These are phyloP conservation scores for Hanseniaspora occidentalis DNA, from an alignment of 805 yeast genomes.

Conservation along the genomic window DNA sequence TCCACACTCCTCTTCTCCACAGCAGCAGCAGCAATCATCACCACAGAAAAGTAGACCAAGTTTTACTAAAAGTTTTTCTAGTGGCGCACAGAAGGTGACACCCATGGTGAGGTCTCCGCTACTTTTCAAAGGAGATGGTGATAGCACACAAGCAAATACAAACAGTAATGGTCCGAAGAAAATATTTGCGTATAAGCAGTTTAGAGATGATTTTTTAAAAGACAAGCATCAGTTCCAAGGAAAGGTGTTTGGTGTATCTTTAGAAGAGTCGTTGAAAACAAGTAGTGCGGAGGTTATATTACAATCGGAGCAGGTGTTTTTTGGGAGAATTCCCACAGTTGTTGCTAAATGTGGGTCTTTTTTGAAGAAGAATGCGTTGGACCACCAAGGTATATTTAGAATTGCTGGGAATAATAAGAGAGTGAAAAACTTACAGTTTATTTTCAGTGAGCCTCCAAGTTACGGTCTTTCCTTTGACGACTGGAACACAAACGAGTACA, in stretches of 20 bases:
- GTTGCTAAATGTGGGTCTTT: conserved; percentile 93
- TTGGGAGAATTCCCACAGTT: conserved; percentile 82
- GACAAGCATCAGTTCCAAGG: conserved; percentile 28
- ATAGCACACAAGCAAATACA: conserved; percentile 2
- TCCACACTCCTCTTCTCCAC: conserved; percentile 3
- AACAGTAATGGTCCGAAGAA: conserved; percentile 9
- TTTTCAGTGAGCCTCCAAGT: conserved; percentile 78
- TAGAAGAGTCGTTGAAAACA: conserved; percentile 53
- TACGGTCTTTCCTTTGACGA: conserved; percentile 68
- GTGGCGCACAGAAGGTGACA: neutral
- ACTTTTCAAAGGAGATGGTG: too few species aligned
- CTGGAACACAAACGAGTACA: conserved; percentile 58
- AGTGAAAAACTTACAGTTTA: conserved; percentile 69
- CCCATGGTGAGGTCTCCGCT: neutral
- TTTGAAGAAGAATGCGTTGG: conserved; percentile 63
- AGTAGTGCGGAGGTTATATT: conserved; percentile 55
- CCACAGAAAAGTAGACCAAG: neutral
- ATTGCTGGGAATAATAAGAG: conserved; percentile 87
- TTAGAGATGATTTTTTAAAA: conserved; percentile 27
- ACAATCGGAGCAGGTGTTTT: conserved; percentile 53
- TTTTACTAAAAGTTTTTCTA: neutral
- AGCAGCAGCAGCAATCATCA: too few species aligned
- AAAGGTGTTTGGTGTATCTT: conserved; percentile 67
- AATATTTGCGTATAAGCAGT: conserved; percentile 19
- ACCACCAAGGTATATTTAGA: conserved; percentile 83